Conservation (phyloP, 2,329 filamentous ascomycete genomes). For the Neopestalotiopsis rosae region DNA sequence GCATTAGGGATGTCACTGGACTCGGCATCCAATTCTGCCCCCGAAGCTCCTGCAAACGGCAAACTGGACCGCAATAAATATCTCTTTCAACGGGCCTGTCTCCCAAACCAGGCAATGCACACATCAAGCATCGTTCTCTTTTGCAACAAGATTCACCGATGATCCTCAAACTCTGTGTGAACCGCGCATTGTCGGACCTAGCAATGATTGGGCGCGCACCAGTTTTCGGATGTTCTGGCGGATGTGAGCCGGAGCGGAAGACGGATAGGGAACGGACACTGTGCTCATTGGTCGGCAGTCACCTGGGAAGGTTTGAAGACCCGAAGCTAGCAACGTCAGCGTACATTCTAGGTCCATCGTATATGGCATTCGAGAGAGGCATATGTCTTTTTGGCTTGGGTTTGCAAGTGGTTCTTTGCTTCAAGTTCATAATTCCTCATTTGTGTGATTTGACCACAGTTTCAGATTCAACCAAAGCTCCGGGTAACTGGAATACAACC, state of each 20-base stretch:
- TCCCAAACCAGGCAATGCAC: background rate
- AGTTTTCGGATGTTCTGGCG: slow-evolving; percentile 10
- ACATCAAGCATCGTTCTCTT: too few relatives aligned
- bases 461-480: background rate
- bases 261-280: slow-evolving; percentile 16
- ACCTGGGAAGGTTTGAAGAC: background rate
- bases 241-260: slow-evolving; percentile 15
- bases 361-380: background rate
- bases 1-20: too few relatives aligned
- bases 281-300: slow-evolving; percentile 7
- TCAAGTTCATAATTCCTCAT: background rate
- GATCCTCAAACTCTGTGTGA: background rate
- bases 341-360: background rate
- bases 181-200: background rate
- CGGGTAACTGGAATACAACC: background rate
- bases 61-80: background rate
- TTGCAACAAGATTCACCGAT: background rate
- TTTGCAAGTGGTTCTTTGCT: background rate
- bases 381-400: background rate
- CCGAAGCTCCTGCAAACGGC: background rate
- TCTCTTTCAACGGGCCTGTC: background rate
- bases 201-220: slow-evolving; percentile 7
- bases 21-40: background rate
- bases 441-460: background rate
- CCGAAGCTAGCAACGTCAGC: slow-evolving; percentile 16